Evolutionary conservation across 805 yeast genomes (phyloP).

Genomic region (Metschnikowia cerradonensis): DNA sequence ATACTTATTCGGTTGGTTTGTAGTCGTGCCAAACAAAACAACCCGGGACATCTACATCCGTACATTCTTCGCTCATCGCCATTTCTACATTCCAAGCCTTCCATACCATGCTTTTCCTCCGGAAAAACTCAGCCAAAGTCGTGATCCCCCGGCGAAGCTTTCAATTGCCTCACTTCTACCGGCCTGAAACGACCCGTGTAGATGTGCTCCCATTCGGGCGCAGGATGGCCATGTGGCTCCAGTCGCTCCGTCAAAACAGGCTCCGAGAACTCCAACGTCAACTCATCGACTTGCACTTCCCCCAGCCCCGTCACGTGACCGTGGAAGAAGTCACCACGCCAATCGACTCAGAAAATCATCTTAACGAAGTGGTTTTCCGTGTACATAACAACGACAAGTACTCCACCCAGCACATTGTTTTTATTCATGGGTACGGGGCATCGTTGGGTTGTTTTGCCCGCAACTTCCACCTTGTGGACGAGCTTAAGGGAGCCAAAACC

Average conservation of each 20-base stretch:
- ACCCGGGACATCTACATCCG: not conserved
- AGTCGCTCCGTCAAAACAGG: slow-evolving; percentile 22
- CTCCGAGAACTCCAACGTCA: slow-evolving; percentile 31
- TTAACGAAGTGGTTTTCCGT: slow-evolving; percentile 34
- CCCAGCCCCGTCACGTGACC: slow-evolving; percentile 19
- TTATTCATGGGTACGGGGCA: slow-evolving; percentile 58
- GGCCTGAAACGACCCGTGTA: slow-evolving; percentile 10
- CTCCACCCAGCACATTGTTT: slow-evolving; percentile 40
- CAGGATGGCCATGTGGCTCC: slow-evolving; percentile 17
- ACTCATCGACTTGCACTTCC: slow-evolving; percentile 33
- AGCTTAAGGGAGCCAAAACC: slow-evolving; percentile 23
- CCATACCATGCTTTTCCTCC: not conserved
- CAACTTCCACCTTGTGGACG: slow-evolving; percentile 42
- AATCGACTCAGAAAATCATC: slow-evolving; percentile 27
- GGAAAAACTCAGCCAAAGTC: not conserved
- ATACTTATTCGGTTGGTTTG: not conserved
- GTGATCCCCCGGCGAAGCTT: slow-evolving; percentile 3
- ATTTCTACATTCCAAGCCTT: no score
- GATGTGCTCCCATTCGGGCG: slow-evolving; percentile 11
- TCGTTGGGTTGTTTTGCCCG: slow-evolving; percentile 54
- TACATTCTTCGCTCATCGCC: not conserved
- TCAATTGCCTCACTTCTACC: slow-evolving; percentile 10
- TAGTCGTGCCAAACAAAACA: not conserved
- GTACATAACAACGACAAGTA: slow-evolving; percentile 23
- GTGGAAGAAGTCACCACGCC: slow-evolving; percentile 16